Conservation (phyloP, 2,329 filamentous ascomycete species). For the Bipolaris cookei region DNA sequence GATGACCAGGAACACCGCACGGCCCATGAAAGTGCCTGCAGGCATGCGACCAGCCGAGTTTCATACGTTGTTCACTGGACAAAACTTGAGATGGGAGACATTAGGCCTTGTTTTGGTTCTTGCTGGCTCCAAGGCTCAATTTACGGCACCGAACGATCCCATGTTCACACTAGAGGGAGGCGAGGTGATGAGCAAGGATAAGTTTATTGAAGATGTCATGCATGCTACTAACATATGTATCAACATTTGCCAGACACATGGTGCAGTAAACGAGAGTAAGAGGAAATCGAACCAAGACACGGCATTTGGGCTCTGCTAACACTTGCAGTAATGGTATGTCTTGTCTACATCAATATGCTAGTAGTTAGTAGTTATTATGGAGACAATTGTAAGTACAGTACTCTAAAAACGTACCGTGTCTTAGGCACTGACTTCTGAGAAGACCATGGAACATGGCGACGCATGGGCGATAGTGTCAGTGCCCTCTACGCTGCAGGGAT, state of each 20-base stretch:
- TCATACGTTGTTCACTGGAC: constrained; percentile 43
- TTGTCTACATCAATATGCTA: constrained; percentile 41
- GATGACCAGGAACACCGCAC: constrained; percentile 42
- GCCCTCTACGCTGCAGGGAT: constrained; percentile 43
- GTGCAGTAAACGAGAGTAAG: constrained; percentile 42
- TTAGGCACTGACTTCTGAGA: constrained; percentile 10
- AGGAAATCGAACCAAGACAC: not conserved
- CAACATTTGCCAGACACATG: constrained; percentile 44
- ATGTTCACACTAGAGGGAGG: constrained; percentile 42
- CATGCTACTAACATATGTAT: constrained; percentile 47
- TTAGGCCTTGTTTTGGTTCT: constrained; percentile 40
- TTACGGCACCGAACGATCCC: constrained; percentile 38
- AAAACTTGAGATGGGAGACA: constrained; percentile 45
- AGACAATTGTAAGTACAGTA: constrained; percentile 40
- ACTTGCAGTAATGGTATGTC: constrained; percentile 40
- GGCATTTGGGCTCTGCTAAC: not conserved
- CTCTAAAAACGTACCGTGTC: not conserved
- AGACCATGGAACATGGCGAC: constrained; percentile 47
- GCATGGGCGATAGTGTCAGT: constrained; percentile 39
- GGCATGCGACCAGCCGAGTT: constrained; percentile 42
- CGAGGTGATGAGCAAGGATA: constrained; percentile 38
- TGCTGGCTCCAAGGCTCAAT: constrained; percentile 40
- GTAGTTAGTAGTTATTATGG: constrained; percentile 45
- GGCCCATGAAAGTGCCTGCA: constrained; percentile 40
- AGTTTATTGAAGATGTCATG: constrained; percentile 44